Conservation (phyloP, 768 basidiomycete species). For the Multifurca ochricompacta region DNA sequence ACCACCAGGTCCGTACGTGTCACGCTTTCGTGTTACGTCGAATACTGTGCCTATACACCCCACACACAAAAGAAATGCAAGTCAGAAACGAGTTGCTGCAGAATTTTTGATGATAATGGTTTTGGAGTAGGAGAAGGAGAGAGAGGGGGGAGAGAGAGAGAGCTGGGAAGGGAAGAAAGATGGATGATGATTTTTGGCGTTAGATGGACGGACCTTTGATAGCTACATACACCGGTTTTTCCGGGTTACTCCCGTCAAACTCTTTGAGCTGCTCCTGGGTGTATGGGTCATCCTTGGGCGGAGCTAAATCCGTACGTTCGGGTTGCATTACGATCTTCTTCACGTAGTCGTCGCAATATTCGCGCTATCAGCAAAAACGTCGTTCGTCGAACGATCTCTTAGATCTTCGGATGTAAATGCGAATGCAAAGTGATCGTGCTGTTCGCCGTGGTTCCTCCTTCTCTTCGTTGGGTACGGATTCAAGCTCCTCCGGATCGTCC, state of each 20-base stretch:
- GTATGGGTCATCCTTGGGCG: slow-evolving; percentile 75
- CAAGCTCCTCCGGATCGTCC: too few relatives aligned
- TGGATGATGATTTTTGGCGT: background rate
- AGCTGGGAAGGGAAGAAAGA: too few relatives aligned
- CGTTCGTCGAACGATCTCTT: too few relatives aligned
- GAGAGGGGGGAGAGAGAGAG: background rate
- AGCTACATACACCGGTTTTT: slow-evolving; percentile 78
- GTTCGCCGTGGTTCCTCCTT: slow-evolving; percentile 17
- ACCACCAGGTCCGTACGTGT: slow-evolving; percentile 80
- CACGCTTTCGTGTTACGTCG: slow-evolving; percentile 77
- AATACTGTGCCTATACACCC: slow-evolving; percentile 73
- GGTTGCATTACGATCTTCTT: slow-evolving; percentile 74
- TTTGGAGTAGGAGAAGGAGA: background rate
- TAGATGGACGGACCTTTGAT: slow-evolving; percentile 63
- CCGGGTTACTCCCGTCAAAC: slow-evolving; percentile 60
- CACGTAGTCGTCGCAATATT: slow-evolving; percentile 21
- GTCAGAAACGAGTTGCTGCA: too few relatives aligned
- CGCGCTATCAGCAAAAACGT: too few relatives aligned
- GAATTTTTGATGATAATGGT: too few relatives aligned
- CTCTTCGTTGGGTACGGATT: too few relatives aligned
- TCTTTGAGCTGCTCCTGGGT: slow-evolving; percentile 57
- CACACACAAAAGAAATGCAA: too few relatives aligned
- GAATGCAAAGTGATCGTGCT: slow-evolving; percentile 13
- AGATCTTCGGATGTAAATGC: too few relatives aligned
- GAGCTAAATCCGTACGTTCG: slow-evolving; percentile 47